A percentile compares a stretch with the other conserved stretches of the same genome.
These are phyloP conservation scores for Fusarium sambucinum DNA, from an alignment of 2,329 filamentous ascomycete genomes.

Conservation along the genomic window DNA sequence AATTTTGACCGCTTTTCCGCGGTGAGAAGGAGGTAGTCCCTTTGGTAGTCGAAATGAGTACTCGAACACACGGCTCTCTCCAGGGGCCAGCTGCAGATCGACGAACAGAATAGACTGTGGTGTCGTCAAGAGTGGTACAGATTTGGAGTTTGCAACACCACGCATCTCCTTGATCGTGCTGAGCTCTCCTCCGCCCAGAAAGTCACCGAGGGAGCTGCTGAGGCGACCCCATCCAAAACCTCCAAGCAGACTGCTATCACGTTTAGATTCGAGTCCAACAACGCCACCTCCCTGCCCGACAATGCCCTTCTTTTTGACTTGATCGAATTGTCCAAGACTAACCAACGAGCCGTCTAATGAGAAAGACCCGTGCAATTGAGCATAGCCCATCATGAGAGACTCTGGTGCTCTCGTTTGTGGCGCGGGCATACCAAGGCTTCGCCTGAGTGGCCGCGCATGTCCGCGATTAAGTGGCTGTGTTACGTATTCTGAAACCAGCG, in stretches of 20 bases:
- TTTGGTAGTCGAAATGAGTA: constrained; percentile 89
- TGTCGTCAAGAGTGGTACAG: constrained; percentile 91
- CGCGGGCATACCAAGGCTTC: constrained; percentile 59
- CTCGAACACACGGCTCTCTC: constrained; percentile 87
- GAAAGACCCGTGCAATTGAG: constrained; percentile 92
- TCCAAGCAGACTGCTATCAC: constrained; percentile 82
- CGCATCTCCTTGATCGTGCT: constrained; percentile 98
- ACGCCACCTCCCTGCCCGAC: constrained; percentile 89
- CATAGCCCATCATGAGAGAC: constrained; percentile 97
- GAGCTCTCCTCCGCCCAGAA: constrained; percentile 87
- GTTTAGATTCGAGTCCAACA: constrained; percentile 81
- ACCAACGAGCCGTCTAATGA: constrained; percentile 91
- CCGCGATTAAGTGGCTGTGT: constrained; percentile 59
- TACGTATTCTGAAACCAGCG: constrained; percentile 88
- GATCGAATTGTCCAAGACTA: constrained; percentile 90
- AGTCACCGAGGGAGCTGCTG: constrained; percentile 86
- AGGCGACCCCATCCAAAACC: constrained; percentile 90
- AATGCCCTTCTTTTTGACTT: constrained; percentile 94
- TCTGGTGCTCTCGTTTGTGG: constrained; percentile 71
- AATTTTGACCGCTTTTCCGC: constrained; percentile 94
- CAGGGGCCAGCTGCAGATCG: constrained; percentile 86
- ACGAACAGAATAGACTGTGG: constrained; percentile 97
- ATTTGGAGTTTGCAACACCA: constrained; percentile 84
- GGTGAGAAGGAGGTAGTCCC: constrained; percentile 90
- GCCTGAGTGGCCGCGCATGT: constrained; percentile 58